These are phyloP conservation scores for Cladosporium sp. DNA, from an alignment of 2,329 filamentous ascomycete genomes.

Conservation along the genomic window DNA sequence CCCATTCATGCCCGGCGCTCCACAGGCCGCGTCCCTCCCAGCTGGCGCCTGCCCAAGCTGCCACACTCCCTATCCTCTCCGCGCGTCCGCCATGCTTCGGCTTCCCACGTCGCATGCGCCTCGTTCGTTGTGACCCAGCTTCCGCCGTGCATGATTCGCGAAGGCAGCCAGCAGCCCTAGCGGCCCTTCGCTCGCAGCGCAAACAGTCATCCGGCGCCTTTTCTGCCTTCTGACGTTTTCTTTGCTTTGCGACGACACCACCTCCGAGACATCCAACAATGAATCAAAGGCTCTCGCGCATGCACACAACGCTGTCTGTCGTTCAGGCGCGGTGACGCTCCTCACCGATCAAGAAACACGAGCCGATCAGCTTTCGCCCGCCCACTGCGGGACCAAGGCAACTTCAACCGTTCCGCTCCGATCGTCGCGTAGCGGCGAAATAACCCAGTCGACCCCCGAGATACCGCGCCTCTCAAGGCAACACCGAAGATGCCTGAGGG, in stretches of 20 bases:
- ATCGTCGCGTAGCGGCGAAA: constrained; percentile 6
- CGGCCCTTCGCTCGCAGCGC: constrained; percentile 15
- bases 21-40: background rate
- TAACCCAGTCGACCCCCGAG: background rate
- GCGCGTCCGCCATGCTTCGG: constrained; percentile 1
- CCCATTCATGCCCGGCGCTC: background rate
- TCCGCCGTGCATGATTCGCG: constrained; percentile 19
- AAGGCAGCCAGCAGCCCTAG: constrained; percentile 14
- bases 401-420: background rate
- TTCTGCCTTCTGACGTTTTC: constrained; percentile 12
- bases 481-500: constrained; percentile 12
- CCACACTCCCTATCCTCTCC: background rate
- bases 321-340: constrained; percentile 6
- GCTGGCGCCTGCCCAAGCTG: background rate
- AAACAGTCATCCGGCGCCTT: constrained; percentile 23
- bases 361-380: background rate
- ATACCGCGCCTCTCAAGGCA: background rate
- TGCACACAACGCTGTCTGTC: constrained; percentile 5
- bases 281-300: constrained; percentile 13
- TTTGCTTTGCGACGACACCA: constrained; percentile 17
- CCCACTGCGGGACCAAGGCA: background rate
- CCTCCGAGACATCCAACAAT: constrained; percentile 23
- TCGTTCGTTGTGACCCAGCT: background rate
- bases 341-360: background rate
- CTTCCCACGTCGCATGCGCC: constrained; percentile 2